phyloP scores from a whole-genome alignment of 768 basidiomycete species.

The Pisolithus marmoratus region DNA sequence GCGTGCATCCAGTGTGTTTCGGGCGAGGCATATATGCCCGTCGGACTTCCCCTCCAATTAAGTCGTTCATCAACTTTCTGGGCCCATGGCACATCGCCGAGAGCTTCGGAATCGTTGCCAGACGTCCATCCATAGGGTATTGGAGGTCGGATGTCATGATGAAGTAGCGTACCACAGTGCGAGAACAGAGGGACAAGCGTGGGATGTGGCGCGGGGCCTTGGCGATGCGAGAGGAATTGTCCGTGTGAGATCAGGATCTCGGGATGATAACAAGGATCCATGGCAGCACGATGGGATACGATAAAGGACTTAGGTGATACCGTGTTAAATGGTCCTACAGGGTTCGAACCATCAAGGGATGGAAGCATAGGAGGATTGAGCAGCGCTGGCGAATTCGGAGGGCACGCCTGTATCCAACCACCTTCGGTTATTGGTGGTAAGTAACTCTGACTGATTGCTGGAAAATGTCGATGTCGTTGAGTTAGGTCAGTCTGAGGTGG shows the following conservation, averaged over 20 bases:
- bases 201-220: conserved; percentile 39
- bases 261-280: conserved; percentile 37
- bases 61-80: conserved; percentile 55
- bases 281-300: conserved; percentile 27
- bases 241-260: conserved; percentile 38
- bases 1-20: conserved; percentile 41
- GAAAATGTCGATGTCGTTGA: background rate
- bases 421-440: conserved; percentile 28
- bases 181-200: conserved; percentile 48
- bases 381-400: conserved; percentile 19
- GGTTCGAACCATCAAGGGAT: background rate
- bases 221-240: conserved; percentile 44
- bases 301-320: conserved; percentile 25
- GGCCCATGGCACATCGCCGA: conserved; percentile 57
- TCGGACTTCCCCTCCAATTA: conserved; percentile 71
- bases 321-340: background rate
- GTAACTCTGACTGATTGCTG: conserved; percentile 23
- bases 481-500: background rate
- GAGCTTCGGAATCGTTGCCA: conserved; percentile 32
- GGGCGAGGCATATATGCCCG: conserved; percentile 47
- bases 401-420: conserved; percentile 19
- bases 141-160: conserved; percentile 51
- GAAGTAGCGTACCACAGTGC: conserved; percentile 42
- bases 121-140: conserved; percentile 43
- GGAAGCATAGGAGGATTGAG: conserved; percentile 28